phyloP scores from a whole-genome alignment of 345 rosid species.

The Reutealis trisperma region DNA sequence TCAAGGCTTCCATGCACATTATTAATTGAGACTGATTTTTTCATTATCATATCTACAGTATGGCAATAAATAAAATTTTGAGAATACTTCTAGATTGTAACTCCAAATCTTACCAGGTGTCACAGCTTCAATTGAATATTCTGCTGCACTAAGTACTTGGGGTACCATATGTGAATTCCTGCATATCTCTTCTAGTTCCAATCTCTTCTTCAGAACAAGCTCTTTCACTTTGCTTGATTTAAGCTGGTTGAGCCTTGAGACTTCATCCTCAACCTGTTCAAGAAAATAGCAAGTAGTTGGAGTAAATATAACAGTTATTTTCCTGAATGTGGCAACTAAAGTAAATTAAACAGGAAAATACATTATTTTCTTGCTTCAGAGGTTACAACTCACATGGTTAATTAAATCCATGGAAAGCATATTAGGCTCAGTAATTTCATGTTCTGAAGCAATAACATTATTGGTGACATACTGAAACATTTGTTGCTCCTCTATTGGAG shows the following conservation, averaged over 20 bases:
- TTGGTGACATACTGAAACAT: slow-evolving; percentile 53
- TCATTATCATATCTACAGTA: not conserved
- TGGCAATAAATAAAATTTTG: not conserved
- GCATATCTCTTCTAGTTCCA: slow-evolving; percentile 70
- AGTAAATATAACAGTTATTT: not conserved
- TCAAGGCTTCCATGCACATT: not conserved
- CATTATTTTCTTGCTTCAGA: no score
- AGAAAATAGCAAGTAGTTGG: slow-evolving; percentile 1
- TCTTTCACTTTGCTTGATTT: slow-evolving; percentile 69
- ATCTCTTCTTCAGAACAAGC: slow-evolving; percentile 60
- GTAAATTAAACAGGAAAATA: not conserved
- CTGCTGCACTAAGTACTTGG: slow-evolving; percentile 33
- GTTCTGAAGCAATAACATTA: slow-evolving; percentile 52
- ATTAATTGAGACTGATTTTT: not conserved
- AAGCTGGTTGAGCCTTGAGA: slow-evolving; percentile 52
- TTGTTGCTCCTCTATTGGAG: slow-evolving; percentile 60
- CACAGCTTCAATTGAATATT: slow-evolving; percentile 51
- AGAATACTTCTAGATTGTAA: not conserved
- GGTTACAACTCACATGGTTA: slow-evolving; percentile 45
- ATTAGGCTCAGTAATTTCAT: slow-evolving; percentile 53
- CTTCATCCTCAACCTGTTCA: slow-evolving; percentile 67
- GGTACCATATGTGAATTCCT: slow-evolving; percentile 61
- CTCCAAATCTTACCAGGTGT: slow-evolving; percentile 45
- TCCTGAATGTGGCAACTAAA: not conserved
- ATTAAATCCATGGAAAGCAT: slow-evolving; percentile 54